Conservation (phyloP, 352 stramenopile genomes). For the Globisporangium lucens region DNA sequence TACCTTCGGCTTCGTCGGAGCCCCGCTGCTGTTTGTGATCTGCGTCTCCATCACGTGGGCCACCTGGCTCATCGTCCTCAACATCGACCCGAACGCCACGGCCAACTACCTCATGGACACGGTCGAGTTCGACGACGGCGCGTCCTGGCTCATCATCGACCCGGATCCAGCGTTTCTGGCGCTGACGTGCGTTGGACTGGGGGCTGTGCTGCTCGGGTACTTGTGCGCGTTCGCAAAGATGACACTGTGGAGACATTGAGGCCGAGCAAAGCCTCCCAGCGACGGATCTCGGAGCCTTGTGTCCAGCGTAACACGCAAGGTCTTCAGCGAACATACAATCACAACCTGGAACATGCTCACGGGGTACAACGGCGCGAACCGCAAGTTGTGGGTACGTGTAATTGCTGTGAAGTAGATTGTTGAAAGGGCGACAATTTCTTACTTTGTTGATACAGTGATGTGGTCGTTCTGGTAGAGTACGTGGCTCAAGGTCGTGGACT, state of each 20-base stretch:
- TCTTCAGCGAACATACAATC: neutral
- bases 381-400: conserved; percentile 10
- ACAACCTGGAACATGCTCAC: neutral
- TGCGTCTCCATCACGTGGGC: neutral
- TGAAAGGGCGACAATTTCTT: neutral
- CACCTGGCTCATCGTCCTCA: neutral
- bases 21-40: neutral
- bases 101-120: conserved; percentile 13
- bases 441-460: neutral
- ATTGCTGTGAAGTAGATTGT: neutral
- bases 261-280: neutral
- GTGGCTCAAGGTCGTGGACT: conserved; percentile 23
- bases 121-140: conserved; percentile 12
- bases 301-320: neutral
- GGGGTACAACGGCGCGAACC: neutral
- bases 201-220: conserved; percentile 6
- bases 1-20: neutral
- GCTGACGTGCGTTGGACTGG: neutral
- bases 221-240: conserved; percentile 1
- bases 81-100: neutral
- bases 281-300: neutral
- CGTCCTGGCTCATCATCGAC: conserved; percentile 18
- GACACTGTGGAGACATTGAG: neutral
- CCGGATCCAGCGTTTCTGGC: neutral
- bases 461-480: conserved; percentile 21